Conservation (phyloP, 1,139 yeast species). For the Hanseniaspora sp. region DNA sequence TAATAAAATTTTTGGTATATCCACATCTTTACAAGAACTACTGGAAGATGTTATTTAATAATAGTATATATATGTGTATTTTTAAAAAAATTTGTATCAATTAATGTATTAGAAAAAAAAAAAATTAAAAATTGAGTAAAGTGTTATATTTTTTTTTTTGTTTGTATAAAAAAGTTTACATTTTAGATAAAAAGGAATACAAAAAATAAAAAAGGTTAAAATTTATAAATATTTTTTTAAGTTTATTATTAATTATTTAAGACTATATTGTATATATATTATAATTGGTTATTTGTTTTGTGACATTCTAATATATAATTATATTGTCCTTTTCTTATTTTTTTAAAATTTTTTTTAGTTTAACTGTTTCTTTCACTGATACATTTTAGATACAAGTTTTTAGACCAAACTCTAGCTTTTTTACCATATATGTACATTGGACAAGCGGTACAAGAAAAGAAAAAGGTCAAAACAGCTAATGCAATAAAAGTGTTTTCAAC, state of each 20-base stretch:
- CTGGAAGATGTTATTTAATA: constrained; percentile 7
- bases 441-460: constrained; percentile 47
- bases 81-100: neutral
- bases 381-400: constrained; percentile 36
- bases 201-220: too few relatives aligned
- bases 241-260: too few relatives aligned
- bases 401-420: constrained; percentile 52
- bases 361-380: constrained; percentile 11
- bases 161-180: too few relatives aligned
- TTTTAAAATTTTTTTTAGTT: neutral
- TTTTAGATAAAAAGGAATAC: too few relatives aligned
- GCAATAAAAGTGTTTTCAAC: constrained; percentile 63
- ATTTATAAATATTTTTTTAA: too few relatives aligned
- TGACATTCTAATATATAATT: neutral
- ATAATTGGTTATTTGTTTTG: too few relatives aligned
- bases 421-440: constrained; percentile 72
- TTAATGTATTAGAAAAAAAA: too few relatives aligned
- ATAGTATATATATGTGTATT: neutral
- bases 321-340: neutral
- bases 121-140: too few relatives aligned
- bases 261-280: too few relatives aligned
- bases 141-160: too few relatives aligned
- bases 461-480: constrained; percentile 59
- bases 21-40: constrained; percentile 11
- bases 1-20: constrained; percentile 12